phyloP scores from a whole-genome alignment of 176 grass and related monocot species.

The Melocanna baccifera region DNA sequence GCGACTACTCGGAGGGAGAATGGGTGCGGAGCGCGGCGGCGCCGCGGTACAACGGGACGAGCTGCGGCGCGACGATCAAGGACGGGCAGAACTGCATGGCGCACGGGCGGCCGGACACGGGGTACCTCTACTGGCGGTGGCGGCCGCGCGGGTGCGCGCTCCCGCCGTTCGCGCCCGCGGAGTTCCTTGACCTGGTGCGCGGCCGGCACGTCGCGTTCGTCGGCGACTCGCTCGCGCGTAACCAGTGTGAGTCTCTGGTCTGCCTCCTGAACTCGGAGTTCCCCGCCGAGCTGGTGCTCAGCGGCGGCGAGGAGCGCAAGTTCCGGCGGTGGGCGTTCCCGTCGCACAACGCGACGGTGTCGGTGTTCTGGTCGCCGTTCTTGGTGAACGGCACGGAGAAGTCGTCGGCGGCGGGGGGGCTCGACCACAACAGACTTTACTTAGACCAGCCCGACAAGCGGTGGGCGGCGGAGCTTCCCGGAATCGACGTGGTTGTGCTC shows the following conservation, averaged over 20 bases:
- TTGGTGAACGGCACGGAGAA: conserved; percentile 77
- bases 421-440: conserved; percentile 57
- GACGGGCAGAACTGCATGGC: conserved; percentile 65
- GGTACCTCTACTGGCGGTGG: conserved; percentile 74
- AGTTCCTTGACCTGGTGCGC: conserved; percentile 45
- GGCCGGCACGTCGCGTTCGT: conserved; percentile 67
- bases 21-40: conserved; percentile 40
- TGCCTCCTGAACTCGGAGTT: conserved; percentile 54
- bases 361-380: conserved; percentile 83
- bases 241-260: conserved; percentile 70
- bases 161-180: conserved; percentile 41
- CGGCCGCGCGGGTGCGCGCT: conserved; percentile 48
- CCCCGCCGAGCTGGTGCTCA: conserved; percentile 34
- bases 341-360: conserved; percentile 60
- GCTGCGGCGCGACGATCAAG: conserved; percentile 69
- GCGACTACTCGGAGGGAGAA: conserved; percentile 56
- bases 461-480: conserved; percentile 53
- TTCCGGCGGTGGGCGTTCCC: conserved; percentile 73
- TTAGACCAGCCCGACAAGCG: conserved; percentile 58
- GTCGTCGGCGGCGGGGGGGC: conserved; percentile 1
- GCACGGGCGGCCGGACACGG: conserved; percentile 64
- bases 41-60: conserved; percentile 61
- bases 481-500: conserved; percentile 61
- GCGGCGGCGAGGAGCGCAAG: conserved; percentile 56
- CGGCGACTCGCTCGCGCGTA: conserved; percentile 66